phyloP scores from a whole-genome alignment of 345 rosid species.

The Cardamine occulta region DNA sequence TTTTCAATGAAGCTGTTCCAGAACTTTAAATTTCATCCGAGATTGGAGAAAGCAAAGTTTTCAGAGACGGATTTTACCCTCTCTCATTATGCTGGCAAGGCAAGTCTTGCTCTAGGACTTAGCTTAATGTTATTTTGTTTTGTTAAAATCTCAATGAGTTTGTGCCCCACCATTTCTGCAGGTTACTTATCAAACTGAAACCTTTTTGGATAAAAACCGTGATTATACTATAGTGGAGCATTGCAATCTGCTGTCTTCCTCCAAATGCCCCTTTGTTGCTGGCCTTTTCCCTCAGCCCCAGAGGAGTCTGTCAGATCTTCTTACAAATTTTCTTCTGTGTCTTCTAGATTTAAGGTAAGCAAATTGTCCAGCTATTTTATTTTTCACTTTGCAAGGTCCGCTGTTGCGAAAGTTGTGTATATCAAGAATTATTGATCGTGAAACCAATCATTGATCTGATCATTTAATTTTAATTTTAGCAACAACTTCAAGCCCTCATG shows the following conservation, averaged over 20 bases:
- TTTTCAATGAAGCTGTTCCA: constrained; percentile 89
- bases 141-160: constrained; percentile 29
- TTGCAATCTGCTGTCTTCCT: constrained; percentile 86
- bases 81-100: constrained; percentile 99
- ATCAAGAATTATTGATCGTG: constrained; percentile 8
- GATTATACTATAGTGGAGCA: constrained; percentile 96
- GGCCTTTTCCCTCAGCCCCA: constrained; percentile 67
- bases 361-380: constrained; percentile 16
- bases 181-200: constrained; percentile 91
- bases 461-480: constrained; percentile 52
- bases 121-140: constrained; percentile 27
- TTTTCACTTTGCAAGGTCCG: constrained; percentile 17
- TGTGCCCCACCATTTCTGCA: constrained; percentile 44
- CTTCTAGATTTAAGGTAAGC: constrained; percentile 93
- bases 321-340: constrained; percentile 94
- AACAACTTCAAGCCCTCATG: constrained; percentile 99
- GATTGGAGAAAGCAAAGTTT: constrained; percentile 92
- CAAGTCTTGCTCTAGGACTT: constrained; percentile 46
- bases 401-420: constrained; percentile 8
- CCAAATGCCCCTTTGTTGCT: constrained; percentile 79
- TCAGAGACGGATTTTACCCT: constrained; percentile 91
- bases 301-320: constrained; percentile 91
- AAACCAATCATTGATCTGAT: constrained; percentile 19
- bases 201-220: constrained; percentile 94
- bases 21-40: constrained; percentile 58